Evolutionary conservation across 1,284 basidiomycete genomes (phyloP), one percentile per base, ranked within the genome.

Genomic region (Exsudoporus floridanus): DNA sequence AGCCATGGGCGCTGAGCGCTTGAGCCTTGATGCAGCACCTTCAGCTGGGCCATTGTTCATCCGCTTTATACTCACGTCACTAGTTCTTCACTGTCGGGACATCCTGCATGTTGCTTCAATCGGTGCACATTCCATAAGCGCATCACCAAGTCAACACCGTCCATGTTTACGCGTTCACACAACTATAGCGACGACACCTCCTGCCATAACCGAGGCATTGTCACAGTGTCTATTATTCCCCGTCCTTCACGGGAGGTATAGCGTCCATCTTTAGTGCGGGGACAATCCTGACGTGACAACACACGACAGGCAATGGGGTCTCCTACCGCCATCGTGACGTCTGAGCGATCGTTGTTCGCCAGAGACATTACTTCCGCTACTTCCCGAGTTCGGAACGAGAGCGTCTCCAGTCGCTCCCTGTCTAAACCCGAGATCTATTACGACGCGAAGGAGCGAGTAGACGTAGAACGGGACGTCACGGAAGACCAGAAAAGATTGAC

Each of bases 61-160:
- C 43, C 46, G 37, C 48, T 34, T 48, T 60, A 58, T 58, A 40
- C 54, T 58, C 35, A 18, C 13, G 21, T 39, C 34, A 14, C 49
- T 46, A 21, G 40, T 27, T n/a, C 30, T 35, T 30, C 23, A 23
- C 28, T 46, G 28, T 49, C 38, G 35, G 50, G 49, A 33, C 39
- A 18, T 46, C 43, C 43, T 58, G 43, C 43, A 58, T 54, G 46
- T 49, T 41, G 46, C 40, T 43, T 21, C n/a, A n/a, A n/a, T 40
- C 38, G 59, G 21, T 55, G 59, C 51, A 52, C 58, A 21, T 45
- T 61, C 39, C 7, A 33, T 40, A 31, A 25, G 5, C 61, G 50
- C 47, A 36, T 63, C 49, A 27, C 52, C 52, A 46, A 50, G 43
- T 14, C 40, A 40, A 43, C 49, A 16, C n/a, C 30, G 39, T 59